Percentiles rank a stretch among this genome's conserved stretches.
Conservation (phyloP, 2,329 filamentous ascomycete species). For the Teratosphaeria epicoccoides region DNA sequence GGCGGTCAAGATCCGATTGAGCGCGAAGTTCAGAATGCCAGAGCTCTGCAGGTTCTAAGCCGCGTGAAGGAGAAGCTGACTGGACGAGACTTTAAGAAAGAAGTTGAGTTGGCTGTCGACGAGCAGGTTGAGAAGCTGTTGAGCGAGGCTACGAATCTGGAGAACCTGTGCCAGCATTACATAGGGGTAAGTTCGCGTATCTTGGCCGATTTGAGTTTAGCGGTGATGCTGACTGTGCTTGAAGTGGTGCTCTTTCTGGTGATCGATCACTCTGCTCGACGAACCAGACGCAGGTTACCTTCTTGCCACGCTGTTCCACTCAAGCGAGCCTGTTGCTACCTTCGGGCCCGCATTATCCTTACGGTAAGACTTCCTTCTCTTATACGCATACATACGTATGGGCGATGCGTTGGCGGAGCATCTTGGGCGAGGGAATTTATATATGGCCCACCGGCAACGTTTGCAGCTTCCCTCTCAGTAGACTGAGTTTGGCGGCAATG, state of each 20-base stretch:
- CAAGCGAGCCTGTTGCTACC: neutral
- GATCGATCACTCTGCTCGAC: neutral
- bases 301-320: neutral
- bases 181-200: conserved; percentile 49
- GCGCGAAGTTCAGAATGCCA: conserved; percentile 79
- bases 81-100: conserved; percentile 78
- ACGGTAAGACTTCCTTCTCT: neutral
- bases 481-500: no score
- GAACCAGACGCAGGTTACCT: neutral
- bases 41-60: conserved; percentile 81
- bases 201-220: neutral
- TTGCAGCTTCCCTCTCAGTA: no score
- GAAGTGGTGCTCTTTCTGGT: conserved; percentile 7
- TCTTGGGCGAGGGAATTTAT: neutral
- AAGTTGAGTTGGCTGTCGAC: conserved; percentile 73
- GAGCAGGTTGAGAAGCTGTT: conserved; percentile 91
- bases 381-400: neutral
- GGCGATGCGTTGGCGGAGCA: neutral
- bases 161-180: conserved; percentile 97
- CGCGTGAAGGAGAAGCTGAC: conserved; percentile 93
- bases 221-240: neutral
- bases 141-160: conserved; percentile 87
- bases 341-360: neutral
- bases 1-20: conserved; percentile 27
- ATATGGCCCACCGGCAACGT: no score